Base-by-base conservation (phyloP, 139 green algal genomes). In the Picochlorum sp. region DNA sequence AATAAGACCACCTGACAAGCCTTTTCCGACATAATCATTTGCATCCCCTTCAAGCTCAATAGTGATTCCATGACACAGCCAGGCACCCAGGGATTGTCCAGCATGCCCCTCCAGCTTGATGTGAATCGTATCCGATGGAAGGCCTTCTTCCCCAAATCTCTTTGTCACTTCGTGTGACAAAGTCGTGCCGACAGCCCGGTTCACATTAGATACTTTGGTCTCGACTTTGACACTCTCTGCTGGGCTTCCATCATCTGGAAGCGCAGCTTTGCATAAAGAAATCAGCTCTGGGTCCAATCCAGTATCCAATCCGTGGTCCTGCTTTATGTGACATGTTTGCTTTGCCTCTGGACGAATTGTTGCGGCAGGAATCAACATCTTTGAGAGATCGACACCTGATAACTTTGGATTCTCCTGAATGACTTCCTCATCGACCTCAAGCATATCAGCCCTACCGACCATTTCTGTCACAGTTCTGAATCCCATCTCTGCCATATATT, bases 1-100 rank as follows among this genome's bases (percentile, higher is more conserved):
- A 24, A 96, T 62, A 6, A 82, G 52, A 38, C 84, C 89, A 41
- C 89, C 89, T 41, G 71, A 87, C 45, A 96, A 75, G 44, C 87
- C 87, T 84, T 97, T 97, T 74, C 86, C 90, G 5, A 97, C 90
- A 58, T 97, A 97, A 80, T 97, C 90, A 68, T 97, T 97, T 46
- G 91, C 84, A 57, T 97, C 90, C 3, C 90, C 90, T 75, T 95
- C 87, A 16, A 97, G 75, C 70, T 94, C 83, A 18, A 97, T 66
- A 0, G 80, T 90, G 62, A 97, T 86, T 34, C 90, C 90, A 16
- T 49, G 63, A 76, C 74, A 86, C 62, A 91, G 60, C 76, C 85
- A 97, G 2, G 88, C 91, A 41, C 85, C 90, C 69, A 96, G 65
- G 4, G 65, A 84, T 83, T 97, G 91, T 5, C 91, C 91, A 2